phyloP scores from a whole-genome alignment of 176 grass and related monocot species.

The Zizania latifolia region DNA sequence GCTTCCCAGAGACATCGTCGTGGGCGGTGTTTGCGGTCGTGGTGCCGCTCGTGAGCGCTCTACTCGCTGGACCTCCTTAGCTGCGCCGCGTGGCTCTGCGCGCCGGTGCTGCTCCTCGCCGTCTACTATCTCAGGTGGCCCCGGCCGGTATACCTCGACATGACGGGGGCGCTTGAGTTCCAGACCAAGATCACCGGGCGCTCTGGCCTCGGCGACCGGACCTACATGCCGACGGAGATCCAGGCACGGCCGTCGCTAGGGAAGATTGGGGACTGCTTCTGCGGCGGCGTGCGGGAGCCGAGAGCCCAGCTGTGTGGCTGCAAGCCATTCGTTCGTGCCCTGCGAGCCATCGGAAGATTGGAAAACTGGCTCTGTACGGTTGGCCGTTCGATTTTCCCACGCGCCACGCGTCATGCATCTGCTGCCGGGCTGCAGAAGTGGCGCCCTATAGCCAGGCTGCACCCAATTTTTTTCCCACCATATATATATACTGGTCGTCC shows the following conservation, averaged over 20 bases:
- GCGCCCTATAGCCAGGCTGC: no score
- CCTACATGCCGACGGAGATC: slow-evolving; percentile 59
- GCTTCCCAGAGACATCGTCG: background rate
- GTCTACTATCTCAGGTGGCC: slow-evolving; percentile 41
- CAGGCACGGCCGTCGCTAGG: slow-evolving; percentile 53
- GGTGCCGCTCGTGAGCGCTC: slow-evolving; percentile 19
- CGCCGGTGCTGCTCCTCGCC: slow-evolving; percentile 20
- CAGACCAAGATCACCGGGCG: slow-evolving; percentile 61
- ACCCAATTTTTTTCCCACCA: no score
- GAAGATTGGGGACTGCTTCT: no score
- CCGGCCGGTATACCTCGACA: slow-evolving; percentile 62
- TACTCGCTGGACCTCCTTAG: slow-evolving; percentile 39
- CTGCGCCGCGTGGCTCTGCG: slow-evolving; percentile 15
- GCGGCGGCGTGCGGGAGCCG: no score
- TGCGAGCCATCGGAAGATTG: no score
- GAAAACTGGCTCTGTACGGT: no score
- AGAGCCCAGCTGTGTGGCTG: no score
- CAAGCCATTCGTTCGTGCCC: no score
- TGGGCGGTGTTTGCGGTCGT: slow-evolving; percentile 23
- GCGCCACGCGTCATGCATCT: no score
- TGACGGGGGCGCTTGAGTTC: slow-evolving; percentile 57
- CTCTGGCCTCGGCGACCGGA: slow-evolving; percentile 59
- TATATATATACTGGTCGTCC: no score
- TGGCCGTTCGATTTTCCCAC: no score
- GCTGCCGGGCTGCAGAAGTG: no score